Conservation (phyloP, 108 stramenopile species). For the Cyclotella cryptica region DNA sequence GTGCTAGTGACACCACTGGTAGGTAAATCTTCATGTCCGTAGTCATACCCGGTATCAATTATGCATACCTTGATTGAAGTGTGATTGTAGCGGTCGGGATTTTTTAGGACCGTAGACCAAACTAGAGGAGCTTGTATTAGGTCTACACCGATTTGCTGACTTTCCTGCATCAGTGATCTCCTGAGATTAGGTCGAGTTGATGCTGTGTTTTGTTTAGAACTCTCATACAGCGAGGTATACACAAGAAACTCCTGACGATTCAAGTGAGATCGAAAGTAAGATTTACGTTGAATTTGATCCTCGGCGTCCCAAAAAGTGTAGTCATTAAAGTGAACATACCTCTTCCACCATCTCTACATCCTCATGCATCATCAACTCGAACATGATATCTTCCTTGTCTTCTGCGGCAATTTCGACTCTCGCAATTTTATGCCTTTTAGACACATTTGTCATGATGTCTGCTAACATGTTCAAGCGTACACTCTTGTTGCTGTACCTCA, state of each 20-base stretch:
- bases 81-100: constrained; percentile 23
- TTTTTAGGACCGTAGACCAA: constrained; percentile 3
- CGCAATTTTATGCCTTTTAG: constrained; percentile 11
- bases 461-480: neutral
- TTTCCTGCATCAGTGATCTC: constrained; percentile 9
- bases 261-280: neutral
- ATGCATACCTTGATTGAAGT: constrained; percentile 55
- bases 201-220: neutral
- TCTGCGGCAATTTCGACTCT: neutral
- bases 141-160: constrained; percentile 28
- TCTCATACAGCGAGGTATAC: neutral
- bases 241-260: neutral
- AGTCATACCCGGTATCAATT: constrained; percentile 58
- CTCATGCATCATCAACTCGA: constrained; percentile 30
- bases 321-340: constrained; percentile 2
- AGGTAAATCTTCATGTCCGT: constrained; percentile 50
- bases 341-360: constrained; percentile 43
- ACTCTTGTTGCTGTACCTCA: neutral
- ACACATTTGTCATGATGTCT: neutral
- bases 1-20: constrained; percentile 32
- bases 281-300: neutral
- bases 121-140: constrained; percentile 34
- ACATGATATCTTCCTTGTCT: constrained; percentile 13
- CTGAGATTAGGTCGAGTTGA: neutral
- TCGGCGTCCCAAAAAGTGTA: neutral